phyloP scores from a whole-genome alignment of 371 early-diverging fungal genomes.

The Mucor velutinosus region DNA sequence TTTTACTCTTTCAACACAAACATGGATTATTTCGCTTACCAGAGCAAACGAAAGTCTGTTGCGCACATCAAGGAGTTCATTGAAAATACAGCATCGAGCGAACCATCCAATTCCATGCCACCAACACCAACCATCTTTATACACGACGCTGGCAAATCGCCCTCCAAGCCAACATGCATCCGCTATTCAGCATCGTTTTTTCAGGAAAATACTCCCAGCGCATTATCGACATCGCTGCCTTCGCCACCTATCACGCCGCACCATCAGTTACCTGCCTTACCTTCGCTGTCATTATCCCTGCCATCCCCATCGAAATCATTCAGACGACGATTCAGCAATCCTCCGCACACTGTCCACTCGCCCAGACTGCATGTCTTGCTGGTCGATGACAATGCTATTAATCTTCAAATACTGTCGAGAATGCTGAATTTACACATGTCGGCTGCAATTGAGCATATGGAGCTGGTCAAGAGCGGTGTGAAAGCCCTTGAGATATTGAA shows the following conservation, averaged over 20 bases:
- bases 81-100: background rate
- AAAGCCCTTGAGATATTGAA: slow-evolving; percentile 48
- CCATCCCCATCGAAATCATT: background rate
- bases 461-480: slow-evolving; percentile 45
- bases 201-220: background rate
- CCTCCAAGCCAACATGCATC: slow-evolving; percentile 17
- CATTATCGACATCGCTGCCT: slow-evolving; percentile 22
- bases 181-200: slow-evolving; percentile 23
- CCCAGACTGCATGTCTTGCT: slow-evolving; percentile 33
- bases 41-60: slow-evolving; percentile 9
- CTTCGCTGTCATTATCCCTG: slow-evolving; percentile 14
- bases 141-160: slow-evolving; percentile 17
- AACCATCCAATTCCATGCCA: background rate
- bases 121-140: slow-evolving; percentile 18
- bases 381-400: slow-evolving; percentile 66
- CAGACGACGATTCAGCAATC: slow-evolving; percentile 24
- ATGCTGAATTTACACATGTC: slow-evolving; percentile 55
- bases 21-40: slow-evolving; percentile 28
- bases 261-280: background rate
- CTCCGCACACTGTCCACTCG: background rate
- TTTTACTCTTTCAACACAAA: background rate
- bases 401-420: slow-evolving; percentile 57
- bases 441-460: slow-evolving; percentile 46
- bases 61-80: background rate
- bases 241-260: slow-evolving; percentile 18